Evolutionary conservation across 177 flowering plant genomes (phyloP).

Genomic region (Vitis hybrid): DNA sequence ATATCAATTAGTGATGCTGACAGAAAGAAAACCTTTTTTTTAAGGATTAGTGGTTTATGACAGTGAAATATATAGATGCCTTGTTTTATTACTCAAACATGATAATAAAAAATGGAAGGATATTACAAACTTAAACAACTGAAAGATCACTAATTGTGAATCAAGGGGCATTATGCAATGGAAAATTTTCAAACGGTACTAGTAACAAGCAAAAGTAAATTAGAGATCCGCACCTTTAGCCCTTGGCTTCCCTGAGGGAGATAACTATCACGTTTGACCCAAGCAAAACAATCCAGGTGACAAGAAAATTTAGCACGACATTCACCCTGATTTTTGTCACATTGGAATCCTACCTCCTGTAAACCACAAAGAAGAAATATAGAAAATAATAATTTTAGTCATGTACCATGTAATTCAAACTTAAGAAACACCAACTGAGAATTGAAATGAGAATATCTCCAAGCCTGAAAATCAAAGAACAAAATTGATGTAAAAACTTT

Average conservation of each 20-base stretch:
- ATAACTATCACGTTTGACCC: slow-evolving; percentile 99
- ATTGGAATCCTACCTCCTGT: slow-evolving; percentile 92
- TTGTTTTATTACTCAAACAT: too few relatives aligned
- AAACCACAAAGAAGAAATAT: slow-evolving; percentile 14
- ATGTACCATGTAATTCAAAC: slow-evolving; percentile 1
- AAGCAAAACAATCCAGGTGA: slow-evolving; percentile 97
- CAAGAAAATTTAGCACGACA: slow-evolving; percentile 98
- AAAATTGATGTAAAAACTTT: neutral
- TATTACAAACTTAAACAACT: neutral
- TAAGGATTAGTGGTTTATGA: too few relatives aligned
- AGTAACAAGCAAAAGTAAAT: neutral
- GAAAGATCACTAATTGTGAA: neutral
- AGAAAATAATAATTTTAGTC: neutral
- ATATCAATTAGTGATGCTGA: too few relatives aligned
- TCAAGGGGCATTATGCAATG: neutral
- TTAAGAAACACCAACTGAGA: neutral
- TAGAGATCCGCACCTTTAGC: slow-evolving; percentile 61
- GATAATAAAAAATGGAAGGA: neutral
- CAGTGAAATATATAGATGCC: too few relatives aligned
- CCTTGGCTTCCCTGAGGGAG: slow-evolving; percentile 99
- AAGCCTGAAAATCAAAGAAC: neutral
- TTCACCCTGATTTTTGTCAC: slow-evolving; percentile 91
- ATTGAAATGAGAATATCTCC: slow-evolving; percentile 1
- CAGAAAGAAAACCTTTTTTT: too few relatives aligned
- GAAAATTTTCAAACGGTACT: neutral